A percentile compares a stretch with the other conserved stretches of the same genome.
These are phyloP conservation scores for Harrya chromipes DNA, from an alignment of 768 basidiomycete genomes.

Conservation along the genomic window DNA sequence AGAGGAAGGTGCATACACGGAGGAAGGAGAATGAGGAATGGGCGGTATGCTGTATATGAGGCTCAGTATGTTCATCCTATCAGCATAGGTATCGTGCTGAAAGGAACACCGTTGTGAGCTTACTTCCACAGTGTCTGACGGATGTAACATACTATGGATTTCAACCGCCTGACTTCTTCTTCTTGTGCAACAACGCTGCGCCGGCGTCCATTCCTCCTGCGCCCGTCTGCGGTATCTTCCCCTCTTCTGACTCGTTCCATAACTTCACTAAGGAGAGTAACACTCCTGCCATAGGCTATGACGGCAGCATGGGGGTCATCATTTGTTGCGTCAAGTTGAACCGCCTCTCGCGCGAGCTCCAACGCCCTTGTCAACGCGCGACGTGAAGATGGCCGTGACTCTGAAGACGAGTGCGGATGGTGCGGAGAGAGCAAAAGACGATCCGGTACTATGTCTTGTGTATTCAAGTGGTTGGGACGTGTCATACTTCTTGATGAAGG, in stretches of 20 bases:
- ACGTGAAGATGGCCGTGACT: conserved; percentile 68
- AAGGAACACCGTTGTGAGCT: conserved; percentile 14
- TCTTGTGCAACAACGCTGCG: conserved; percentile 86
- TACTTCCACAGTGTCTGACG: conserved; percentile 5
- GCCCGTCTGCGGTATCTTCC: conserved; percentile 73
- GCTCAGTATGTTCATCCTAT: conserved; percentile 90
- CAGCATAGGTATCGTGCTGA: conserved; percentile 93
- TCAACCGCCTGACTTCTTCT: conserved; percentile 82
- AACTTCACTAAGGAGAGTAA: conserved; percentile 83
- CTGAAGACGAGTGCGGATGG: conserved; percentile 41
- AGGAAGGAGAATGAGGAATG: conserved; percentile 61
- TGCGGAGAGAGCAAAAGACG: conserved; percentile 43
- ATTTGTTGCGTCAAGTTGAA: conserved; percentile 82
- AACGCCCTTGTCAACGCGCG: conserved; percentile 83
- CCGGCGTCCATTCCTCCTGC: conserved; percentile 57
- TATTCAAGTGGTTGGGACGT: conserved; percentile 22
- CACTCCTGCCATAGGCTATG: conserved; percentile 83
- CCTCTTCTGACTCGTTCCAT: conserved; percentile 89
- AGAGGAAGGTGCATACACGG: conserved; percentile 43
- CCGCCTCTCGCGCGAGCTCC: conserved; percentile 86
- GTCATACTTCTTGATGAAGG: conserved; percentile 54
- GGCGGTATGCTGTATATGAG: conserved; percentile 86
- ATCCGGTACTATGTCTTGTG: conserved; percentile 42
- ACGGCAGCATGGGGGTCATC: conserved; percentile 88
- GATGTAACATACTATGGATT: conserved; percentile 74